A percentile compares a stretch with the other conserved stretches of the same genome.
Conservation (phyloP, 306 rosid genomes). For the Calophaca sinica region DNA sequence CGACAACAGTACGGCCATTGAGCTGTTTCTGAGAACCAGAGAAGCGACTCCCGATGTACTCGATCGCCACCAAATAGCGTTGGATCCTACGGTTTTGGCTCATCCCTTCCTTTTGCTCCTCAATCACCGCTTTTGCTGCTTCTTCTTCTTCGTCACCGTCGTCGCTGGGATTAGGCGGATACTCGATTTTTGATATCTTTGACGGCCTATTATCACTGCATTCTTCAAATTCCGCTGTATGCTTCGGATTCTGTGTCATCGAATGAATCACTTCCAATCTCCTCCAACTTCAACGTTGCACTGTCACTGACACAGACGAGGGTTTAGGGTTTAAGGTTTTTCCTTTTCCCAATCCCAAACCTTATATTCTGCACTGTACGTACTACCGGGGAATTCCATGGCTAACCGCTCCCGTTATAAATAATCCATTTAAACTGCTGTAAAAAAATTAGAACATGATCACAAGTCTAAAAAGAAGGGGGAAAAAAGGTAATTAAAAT, state of each 20-base stretch:
- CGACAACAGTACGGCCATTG: constrained; percentile 80
- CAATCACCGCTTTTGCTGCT: constrained; percentile 6
- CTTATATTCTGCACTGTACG: too few species aligned
- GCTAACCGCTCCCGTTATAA: too few species aligned
- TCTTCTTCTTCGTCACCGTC: constrained; percentile 31
- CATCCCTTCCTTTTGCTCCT: constrained; percentile 48
- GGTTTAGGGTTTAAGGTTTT: constrained; percentile 2
- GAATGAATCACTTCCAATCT: background rate
- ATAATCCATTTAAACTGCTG: too few species aligned
- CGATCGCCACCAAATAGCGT: constrained; percentile 84
- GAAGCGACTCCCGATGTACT: constrained; percentile 88
- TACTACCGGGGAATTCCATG: too few species aligned
- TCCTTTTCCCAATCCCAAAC: background rate
- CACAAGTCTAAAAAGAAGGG: too few species aligned
- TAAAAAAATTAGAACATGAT: too few species aligned
- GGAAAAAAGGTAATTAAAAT: too few species aligned
- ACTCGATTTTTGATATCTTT: constrained; percentile 62
- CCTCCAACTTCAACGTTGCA: background rate
- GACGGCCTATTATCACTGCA: constrained; percentile 57
- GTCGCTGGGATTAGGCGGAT: constrained; percentile 23
- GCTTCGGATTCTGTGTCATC: constrained; percentile 67
- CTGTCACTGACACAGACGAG: background rate
- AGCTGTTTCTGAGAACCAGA: constrained; percentile 90
- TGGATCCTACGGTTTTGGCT: constrained; percentile 59
- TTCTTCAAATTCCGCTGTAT: constrained; percentile 50